A percentile compares a stretch with the other conserved stretches of the same genome.
phyloP scores from a whole-genome alignment of 768 basidiomycete species.

The Neoboletus brunneissimus region DNA sequence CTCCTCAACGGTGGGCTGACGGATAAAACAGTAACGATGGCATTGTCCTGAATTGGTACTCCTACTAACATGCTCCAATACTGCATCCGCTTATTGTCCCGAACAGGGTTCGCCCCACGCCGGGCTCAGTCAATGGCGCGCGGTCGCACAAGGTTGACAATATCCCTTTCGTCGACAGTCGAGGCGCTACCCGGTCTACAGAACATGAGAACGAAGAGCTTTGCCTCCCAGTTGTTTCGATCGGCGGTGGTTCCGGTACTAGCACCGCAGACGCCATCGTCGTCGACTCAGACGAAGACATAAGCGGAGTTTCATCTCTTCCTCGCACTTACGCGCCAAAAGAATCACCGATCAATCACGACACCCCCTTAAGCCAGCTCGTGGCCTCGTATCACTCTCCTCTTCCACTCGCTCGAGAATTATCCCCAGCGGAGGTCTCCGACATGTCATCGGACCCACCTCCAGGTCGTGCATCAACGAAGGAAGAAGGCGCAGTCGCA shows the following conservation, averaged over 20 bases:
- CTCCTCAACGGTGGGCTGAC: slow-evolving; percentile 5
- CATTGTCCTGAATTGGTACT: slow-evolving; percentile 31
- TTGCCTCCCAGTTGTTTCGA: neutral
- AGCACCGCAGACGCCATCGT: slow-evolving; percentile 20
- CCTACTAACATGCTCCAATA: neutral
- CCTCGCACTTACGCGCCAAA: neutral
- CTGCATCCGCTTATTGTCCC: slow-evolving; percentile 8
- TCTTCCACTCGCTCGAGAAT: slow-evolving; percentile 1
- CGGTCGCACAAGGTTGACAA: neutral
- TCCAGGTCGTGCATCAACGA: neutral
- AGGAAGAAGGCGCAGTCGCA: neutral
- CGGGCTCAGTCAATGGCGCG: neutral
- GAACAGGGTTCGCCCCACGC: slow-evolving; percentile 15
- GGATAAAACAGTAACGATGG: slow-evolving; percentile 24
- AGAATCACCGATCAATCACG: neutral
- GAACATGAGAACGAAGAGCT: neutral
- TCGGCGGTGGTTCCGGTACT: slow-evolving; percentile 6
- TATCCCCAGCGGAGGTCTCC: neutral
- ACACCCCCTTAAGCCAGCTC: neutral
- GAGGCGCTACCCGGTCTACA: neutral
- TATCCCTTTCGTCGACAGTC: neutral
- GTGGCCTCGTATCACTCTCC: neutral
- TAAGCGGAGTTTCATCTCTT: neutral
- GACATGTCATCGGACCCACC: neutral
- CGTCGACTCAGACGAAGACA: slow-evolving; percentile 22